Evolutionary conservation across 2,329 filamentous ascomycete species (phyloP), one percentile per base, ranked within the genome.

Genomic region (Colletotrichum trifolii): DNA sequence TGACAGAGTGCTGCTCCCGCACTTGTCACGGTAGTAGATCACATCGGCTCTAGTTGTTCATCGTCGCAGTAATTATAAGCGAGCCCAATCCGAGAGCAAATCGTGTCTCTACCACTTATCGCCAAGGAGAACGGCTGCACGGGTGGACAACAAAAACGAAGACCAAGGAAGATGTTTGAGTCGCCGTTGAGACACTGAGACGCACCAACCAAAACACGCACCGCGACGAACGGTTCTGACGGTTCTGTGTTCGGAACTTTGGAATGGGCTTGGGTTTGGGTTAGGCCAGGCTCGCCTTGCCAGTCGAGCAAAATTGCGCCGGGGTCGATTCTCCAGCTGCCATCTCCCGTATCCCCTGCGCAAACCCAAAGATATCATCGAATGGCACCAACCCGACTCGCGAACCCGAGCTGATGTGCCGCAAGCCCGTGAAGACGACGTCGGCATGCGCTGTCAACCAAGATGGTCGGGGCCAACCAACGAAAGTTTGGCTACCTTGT

Each of bases 141-240:
- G 25, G 25, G 25, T 25, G 42, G 15, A 43, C 8, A n/a, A 43
- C 3, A 43, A 43, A 8, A n/a, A 12, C 13, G 52, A 52, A 48
- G 54, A 12, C 35, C 52, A 13, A 54, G 35, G 38, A 10, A 11
- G 36, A 45, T 62, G 58, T 63, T 66, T 66, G 58, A 56, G 58
- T 47, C 40, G 47, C 43, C 35, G 17, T 62, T 56, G 62, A 61
- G 62, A 62, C 58, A 56, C 25, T 39, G 33, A 53, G 36, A 43
- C 34, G 56, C 61, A 60, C 49, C 49, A 8, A 42, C 58, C 40
- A 47, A 47, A 17, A 57, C 42, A 50, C 36, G 15, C 47, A 53
- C 33, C 54, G 25, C 25, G 25, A 25, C 25, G 54, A 45, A 57
- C 49, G 36, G 42, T 25, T 17, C 48, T 42, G 50, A 25, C 25